These are phyloP conservation scores for Alnus rubra DNA, from an alignment of 306 rosid genomes.

Conservation along the genomic window DNA sequence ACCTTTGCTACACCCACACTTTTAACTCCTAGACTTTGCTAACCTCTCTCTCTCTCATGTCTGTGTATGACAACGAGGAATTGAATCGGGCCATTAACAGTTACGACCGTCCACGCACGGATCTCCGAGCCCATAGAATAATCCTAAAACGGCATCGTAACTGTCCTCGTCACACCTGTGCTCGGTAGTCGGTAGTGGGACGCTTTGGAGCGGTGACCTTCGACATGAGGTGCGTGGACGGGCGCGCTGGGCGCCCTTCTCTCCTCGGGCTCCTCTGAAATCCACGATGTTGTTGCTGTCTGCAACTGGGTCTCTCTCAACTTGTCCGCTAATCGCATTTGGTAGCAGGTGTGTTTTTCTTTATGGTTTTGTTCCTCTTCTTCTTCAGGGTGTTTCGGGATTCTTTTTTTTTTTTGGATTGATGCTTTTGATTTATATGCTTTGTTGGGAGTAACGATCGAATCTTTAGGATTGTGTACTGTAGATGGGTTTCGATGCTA, in stretches of 20 bases:
- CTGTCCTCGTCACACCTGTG: background rate
- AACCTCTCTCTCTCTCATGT: background rate
- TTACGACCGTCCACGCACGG: background rate
- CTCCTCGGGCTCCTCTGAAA: constrained; percentile 3
- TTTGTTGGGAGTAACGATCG: background rate
- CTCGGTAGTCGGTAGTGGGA: constrained; percentile 2
- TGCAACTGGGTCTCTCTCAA: background rate
- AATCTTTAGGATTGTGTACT: background rate
- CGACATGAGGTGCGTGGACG: background rate
- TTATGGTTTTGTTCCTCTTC: background rate
- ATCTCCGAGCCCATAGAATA: background rate
- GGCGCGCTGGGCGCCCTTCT: background rate
- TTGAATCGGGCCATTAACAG: background rate
- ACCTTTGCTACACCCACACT: background rate
- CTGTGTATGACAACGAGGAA: constrained; percentile 3
- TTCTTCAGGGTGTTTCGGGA: background rate
- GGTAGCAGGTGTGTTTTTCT: background rate
- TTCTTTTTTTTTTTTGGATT: background rate
- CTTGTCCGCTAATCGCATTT: background rate
- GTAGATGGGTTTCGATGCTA: background rate
- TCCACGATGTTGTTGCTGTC: background rate
- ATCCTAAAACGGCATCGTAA: background rate
- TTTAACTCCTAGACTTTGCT: background rate
- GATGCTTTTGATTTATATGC: background rate
- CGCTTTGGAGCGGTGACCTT: background rate